Conservation (phyloP, 176 grass and related monocot genomes). For the Juncus effusus region DNA sequence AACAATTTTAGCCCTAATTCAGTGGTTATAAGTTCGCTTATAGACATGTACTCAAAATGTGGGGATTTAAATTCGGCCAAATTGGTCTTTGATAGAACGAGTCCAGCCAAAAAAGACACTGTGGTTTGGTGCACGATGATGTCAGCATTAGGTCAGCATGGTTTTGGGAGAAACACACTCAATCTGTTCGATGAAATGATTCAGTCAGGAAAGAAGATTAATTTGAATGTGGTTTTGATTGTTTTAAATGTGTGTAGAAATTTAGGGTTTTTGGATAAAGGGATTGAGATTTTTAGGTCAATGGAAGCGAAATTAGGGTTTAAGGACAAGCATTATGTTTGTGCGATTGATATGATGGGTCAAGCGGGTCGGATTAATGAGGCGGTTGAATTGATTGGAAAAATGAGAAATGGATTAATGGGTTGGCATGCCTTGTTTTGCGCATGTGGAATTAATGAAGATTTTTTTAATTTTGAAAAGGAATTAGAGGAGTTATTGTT, state of each 20-base stretch:
- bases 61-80: conserved; percentile 39
- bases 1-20: conserved; percentile 36
- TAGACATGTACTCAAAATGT: conserved; percentile 84
- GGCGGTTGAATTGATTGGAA: conserved; percentile 45
- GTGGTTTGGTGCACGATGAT: conserved; percentile 55
- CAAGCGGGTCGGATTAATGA: conserved; percentile 33
- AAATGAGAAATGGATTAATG: conserved; percentile 23
- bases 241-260: conserved; percentile 53
- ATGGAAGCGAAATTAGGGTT: conserved; percentile 54
- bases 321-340: conserved; percentile 45
- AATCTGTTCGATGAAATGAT: conserved; percentile 59
- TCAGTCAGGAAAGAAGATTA: conserved; percentile 38
- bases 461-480: too few relatives aligned
- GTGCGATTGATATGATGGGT: conserved; percentile 57
- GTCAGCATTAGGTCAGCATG: conserved; percentile 54
- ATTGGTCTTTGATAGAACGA: conserved; percentile 38
- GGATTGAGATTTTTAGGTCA: conserved; percentile 51
- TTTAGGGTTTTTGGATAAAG: conserved; percentile 51
- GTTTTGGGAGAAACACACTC: conserved; percentile 34
- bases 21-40: conserved; percentile 38
- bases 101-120: conserved; percentile 30
- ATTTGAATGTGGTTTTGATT: conserved; percentile 43
- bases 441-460: too few relatives aligned
- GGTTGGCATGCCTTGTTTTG: conserved; percentile 39
- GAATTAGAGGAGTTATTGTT: too few relatives aligned